phyloP scores from a whole-genome alignment of 2,329 filamentous ascomycete species.

The Sporothrix inflata region DNA sequence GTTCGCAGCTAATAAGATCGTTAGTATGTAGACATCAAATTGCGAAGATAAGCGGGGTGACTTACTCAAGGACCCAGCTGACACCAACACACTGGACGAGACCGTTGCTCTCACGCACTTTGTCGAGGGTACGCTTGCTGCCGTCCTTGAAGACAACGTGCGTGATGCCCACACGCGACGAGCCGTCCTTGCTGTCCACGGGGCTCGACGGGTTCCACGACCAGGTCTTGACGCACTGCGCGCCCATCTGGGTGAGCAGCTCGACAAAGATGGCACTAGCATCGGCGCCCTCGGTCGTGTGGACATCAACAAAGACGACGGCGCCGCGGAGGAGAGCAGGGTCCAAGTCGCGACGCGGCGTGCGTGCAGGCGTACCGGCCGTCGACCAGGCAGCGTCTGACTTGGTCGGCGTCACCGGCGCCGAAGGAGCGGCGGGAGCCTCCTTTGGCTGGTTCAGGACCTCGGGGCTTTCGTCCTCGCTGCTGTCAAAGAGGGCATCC shows the following conservation, averaged over 20 bases:
- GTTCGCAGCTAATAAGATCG: conserved; percentile 63
- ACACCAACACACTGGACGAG: conserved; percentile 85
- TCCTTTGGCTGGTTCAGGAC: not conserved
- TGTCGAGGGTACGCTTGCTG: conserved; percentile 77
- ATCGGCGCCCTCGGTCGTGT: conserved; percentile 79
- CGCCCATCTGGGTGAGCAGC: conserved; percentile 78
- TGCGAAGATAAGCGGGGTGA: too few relatives aligned
- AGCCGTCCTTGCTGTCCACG: conserved; percentile 38
- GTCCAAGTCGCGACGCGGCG: conserved; percentile 58
- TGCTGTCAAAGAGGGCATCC: conserved; percentile 28
- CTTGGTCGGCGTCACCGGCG: conserved; percentile 52
- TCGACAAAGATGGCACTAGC: conserved; percentile 78
- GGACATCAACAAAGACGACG: conserved; percentile 81
- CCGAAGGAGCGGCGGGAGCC: conserved; percentile 30
- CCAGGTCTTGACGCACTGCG: conserved; percentile 77
- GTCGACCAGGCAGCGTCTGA: conserved; percentile 53
- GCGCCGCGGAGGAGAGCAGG: conserved; percentile 66
- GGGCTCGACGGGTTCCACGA: conserved; percentile 64
- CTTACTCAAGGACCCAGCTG: conserved; percentile 84
- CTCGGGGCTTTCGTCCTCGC: conserved; percentile 14
- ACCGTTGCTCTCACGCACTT: conserved; percentile 71
- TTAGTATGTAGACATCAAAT: not conserved
- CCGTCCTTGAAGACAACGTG: conserved; percentile 93
- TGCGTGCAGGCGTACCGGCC: conserved; percentile 59
- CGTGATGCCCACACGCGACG: conserved; percentile 71